Base-by-base conservation (phyloP, 345 rosid genomes). In the Euclidium syriacum region DNA sequence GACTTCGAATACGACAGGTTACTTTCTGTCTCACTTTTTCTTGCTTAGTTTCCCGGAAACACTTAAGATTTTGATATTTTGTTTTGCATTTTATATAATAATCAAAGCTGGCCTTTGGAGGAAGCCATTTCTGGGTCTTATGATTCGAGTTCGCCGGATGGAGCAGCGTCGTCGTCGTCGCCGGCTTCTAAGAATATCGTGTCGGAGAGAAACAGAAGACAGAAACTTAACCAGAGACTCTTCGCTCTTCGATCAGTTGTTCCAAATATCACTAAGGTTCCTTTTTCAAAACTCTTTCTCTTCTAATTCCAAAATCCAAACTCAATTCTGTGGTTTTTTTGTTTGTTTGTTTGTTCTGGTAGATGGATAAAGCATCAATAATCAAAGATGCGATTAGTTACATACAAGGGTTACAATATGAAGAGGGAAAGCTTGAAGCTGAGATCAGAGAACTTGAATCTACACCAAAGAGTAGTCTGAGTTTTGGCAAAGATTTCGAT, bases 341-440 rank as follows among this genome's bases (percentile, higher is more conserved):
- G 3, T 58, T 8, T 24, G 1, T 2, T n/a, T n/a, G n/a, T n/a
- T n/a, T n/a, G n/a, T n/a, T 22, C 6, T 58, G 47, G 14, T 62
- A 94, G 99, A 94, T 94, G 99, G 99, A 94, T 63, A 94, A 87
- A 79, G 99, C 99, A 11, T 94, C 99, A n/a, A 94, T 94, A 67
- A 79, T 94, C 58, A 94, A 85, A 71, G 99, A 94, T 25, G 97
- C 99, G 4, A 94, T 94, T 12, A 84, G 83, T 40, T 90, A 94
- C 72, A 90, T 94, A 48, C 81, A 90, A 68, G 90, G 87, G 35
- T 60, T 94, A 66, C 99, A 87, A 12, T 83, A 81, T 1, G 96
- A 87, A 69, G 91, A 94, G 71, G 77, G 66, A 42, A 78, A 80
- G 64, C 84, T 94, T 10, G 81, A 77, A 44, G 75, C 79, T 2